A percentile compares a stretch with the other conserved stretches of the same genome.
Conservation (phyloP, 2,329 filamentous ascomycete species). For the Penicillium sclerotigenum region DNA sequence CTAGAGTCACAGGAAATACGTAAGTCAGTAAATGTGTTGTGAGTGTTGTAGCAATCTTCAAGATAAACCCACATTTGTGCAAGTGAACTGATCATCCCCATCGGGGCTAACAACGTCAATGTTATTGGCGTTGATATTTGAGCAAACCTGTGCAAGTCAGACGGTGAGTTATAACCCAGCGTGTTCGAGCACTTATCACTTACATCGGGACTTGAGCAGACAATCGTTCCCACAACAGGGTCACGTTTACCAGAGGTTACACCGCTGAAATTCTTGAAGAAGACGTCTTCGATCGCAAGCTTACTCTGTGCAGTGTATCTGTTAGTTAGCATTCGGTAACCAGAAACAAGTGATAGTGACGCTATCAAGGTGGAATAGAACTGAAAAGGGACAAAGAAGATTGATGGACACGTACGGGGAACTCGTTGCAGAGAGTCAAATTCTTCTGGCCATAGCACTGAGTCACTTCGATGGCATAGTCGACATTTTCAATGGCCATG, state of each 20-base stretch:
- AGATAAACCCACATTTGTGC: slow-evolving; percentile 42
- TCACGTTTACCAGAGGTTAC: slow-evolving; percentile 49
- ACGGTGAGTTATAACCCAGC: background rate
- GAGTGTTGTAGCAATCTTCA: background rate
- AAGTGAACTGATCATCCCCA: slow-evolving; percentile 44
- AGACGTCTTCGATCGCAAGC: slow-evolving; percentile 55
- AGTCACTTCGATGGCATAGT: slow-evolving; percentile 63
- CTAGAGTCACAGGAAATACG: background rate
- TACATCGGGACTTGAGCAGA: slow-evolving; percentile 50
- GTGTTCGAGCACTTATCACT: slow-evolving; percentile 44
- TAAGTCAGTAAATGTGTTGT: background rate
- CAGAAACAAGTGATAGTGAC: background rate
- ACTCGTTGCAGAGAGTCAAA: slow-evolving; percentile 58
- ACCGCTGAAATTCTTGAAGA: slow-evolving; percentile 56
- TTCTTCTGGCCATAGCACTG: slow-evolving; percentile 65
- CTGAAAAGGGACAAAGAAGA: background rate
- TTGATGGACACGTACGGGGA: slow-evolving; percentile 44
- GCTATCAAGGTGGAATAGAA: background rate
- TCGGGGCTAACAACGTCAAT: slow-evolving; percentile 50
- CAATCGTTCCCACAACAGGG: slow-evolving; percentile 47
- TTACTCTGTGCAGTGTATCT: slow-evolving; percentile 29
- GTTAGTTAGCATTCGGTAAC: background rate
- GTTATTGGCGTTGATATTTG: slow-evolving; percentile 48
- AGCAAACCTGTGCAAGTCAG: slow-evolving; percentile 29
- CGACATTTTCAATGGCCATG: slow-evolving; percentile 60